Evolutionary conservation across 306 rosid genomes (phyloP), one percentile per base, ranked within the genome.

Genomic region (Aeschynomene evenia): DNA sequence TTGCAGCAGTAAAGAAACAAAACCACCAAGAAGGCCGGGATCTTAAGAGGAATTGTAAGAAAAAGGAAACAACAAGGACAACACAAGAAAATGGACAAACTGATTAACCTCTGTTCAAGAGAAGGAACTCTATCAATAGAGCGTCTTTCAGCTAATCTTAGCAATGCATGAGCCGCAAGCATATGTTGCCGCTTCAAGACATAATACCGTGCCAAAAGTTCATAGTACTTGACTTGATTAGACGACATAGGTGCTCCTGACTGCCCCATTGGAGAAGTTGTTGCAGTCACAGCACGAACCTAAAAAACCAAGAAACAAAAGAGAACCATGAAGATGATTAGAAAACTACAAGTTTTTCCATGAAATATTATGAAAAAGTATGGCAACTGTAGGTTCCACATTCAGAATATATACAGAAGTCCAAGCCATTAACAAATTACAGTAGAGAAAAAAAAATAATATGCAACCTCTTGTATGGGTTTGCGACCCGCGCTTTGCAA

Each of bases 161-260:
- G 76, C 85, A 94, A 78, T 23, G 91, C 87, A 70, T 85, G 95
- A 81, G 99, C 97, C 40, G 99, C 99, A 76, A 91, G 99, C 75
- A 89, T 58, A 81, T 91, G 97, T 72, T 94, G 96, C 74, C 95
- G 87, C 82, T 91, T 94, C 81, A 82, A 72, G 67, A 91, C 95
- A 77, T 94, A 91, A 75, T 91, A 94, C 19, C 87, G 92, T 34
- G 97, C 99, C 85, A 94, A 78, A 60, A 94, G 97, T 68, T 94
- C 99, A 81, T 76, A 87, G 79, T 81, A 88, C 70, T 91, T 91
- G 77, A 79, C 84, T 77, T 91, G 89, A 78, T 84, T 83, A 40
- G 95, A 75, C 12, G 83, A 76, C 77, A 84, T 72, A 49, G 84
- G 68, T 63, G 87, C 79, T 66, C 90, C 95, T 0, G 85, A 81